Percentiles rank a stretch among this genome's conserved stretches.
phyloP scores from a whole-genome alignment of 2,329 filamentous ascomycete species.

The Colletotrichum karsti region DNA sequence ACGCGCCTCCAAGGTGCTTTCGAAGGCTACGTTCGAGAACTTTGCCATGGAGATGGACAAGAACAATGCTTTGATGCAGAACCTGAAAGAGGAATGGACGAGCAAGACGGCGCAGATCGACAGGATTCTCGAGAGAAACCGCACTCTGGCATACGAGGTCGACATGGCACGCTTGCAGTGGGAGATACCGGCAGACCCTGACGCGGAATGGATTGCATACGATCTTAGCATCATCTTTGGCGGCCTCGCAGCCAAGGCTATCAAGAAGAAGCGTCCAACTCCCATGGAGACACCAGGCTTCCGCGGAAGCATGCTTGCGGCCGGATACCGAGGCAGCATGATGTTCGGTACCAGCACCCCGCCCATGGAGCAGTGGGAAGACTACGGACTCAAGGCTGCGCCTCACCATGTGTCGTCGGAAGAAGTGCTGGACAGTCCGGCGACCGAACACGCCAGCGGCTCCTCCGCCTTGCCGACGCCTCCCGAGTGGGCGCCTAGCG shows the following conservation, averaged over 20 bases:
- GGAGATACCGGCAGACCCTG: constrained; percentile 10
- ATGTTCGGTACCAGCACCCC: constrained; percentile 26
- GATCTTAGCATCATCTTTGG: constrained; percentile 34
- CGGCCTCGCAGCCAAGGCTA: constrained; percentile 37
- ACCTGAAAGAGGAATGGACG: constrained; percentile 50
- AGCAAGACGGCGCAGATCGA: constrained; percentile 41
- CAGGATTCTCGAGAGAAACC: constrained; percentile 46
- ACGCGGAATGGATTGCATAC: constrained; percentile 17
- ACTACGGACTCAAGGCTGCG: constrained; percentile 21
- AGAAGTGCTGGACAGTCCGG: constrained; percentile 42
- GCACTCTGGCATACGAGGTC: constrained; percentile 15
- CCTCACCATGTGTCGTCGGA: constrained; percentile 43
- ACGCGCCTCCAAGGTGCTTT: constrained; percentile 27
- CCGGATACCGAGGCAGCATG: constrained; percentile 24
- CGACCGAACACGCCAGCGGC: constrained; percentile 44
- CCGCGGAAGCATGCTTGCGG: constrained; percentile 17
- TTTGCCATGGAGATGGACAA: constrained; percentile 30
- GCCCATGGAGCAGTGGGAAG: constrained; percentile 15
- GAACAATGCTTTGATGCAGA: constrained; percentile 44
- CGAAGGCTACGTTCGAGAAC: constrained; percentile 25
- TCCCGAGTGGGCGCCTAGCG: constrained; percentile 37
- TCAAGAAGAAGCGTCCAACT: constrained; percentile 16
- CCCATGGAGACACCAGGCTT: neutral
- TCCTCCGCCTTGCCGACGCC: constrained; percentile 46
- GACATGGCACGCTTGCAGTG: constrained; percentile 17